Conservation (phyloP, 495 filamentous ascomycete genomes). For the Aspergillus heteromorphus region DNA sequence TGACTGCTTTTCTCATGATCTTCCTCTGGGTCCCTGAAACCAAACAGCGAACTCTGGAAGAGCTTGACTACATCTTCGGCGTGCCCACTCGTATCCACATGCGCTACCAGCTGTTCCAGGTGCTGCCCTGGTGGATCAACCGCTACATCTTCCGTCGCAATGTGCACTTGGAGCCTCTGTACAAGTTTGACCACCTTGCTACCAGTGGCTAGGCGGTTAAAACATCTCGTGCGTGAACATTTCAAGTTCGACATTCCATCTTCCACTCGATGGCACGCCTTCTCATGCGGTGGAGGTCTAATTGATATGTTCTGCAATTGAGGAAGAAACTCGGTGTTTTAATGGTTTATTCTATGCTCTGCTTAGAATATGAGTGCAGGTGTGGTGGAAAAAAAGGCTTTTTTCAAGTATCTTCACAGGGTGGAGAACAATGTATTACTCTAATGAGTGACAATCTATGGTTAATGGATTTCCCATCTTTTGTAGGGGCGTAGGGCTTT, state of each 20-base stretch:
- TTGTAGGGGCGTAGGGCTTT: too few relatives aligned
- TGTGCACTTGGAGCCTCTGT: slow-evolving; percentile 56
- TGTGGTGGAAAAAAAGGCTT: not conserved
- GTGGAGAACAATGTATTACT: not conserved
- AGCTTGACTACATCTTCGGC: slow-evolving; percentile 79
- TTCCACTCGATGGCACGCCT: not conserved
- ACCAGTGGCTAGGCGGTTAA: not conserved
- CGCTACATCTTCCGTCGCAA: slow-evolving; percentile 57
- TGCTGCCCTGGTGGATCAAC: slow-evolving; percentile 66
- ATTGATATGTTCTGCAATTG: not conserved
- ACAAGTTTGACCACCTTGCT: slow-evolving; percentile 48
- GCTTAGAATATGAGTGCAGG: not conserved
- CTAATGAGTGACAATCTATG: slow-evolving; percentile 1
- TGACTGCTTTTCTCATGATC: slow-evolving; percentile 63
- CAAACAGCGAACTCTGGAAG: slow-evolving; percentile 74
- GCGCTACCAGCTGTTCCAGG: slow-evolving; percentile 57
- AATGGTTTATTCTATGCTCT: not conserved
- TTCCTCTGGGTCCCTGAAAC: slow-evolving; percentile 75
- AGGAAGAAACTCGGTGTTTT: not conserved
- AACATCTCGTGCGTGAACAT: not conserved
- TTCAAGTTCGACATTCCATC: too few relatives aligned
- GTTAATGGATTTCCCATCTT: not conserved
- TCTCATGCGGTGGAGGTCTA: not conserved
- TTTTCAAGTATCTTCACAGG: not conserved
- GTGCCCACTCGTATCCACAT: slow-evolving; percentile 61